Evolutionary conservation across 1,139 yeast species (phyloP).

Genomic region (Yamadazyma jaroonii): DNA sequence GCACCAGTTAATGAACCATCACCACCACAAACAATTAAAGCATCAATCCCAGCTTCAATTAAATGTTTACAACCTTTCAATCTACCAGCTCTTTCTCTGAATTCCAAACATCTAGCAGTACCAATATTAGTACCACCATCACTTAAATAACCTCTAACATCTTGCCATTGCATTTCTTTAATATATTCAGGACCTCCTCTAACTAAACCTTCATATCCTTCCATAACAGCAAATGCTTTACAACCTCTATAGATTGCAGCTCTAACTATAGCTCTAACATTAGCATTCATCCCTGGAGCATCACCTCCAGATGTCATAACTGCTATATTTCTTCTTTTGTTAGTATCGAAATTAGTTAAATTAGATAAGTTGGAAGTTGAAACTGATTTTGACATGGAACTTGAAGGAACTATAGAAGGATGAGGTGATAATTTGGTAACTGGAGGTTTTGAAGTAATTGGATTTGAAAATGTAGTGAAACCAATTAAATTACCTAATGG

Average conservation of each 20-base stretch:
- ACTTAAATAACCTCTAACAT: conserved; percentile 87
- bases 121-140: conserved; percentile 96
- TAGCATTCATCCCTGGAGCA: conserved; percentile 98
- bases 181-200: conserved; percentile 67
- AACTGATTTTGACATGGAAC: conserved; percentile 15
- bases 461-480: conserved; percentile 57
- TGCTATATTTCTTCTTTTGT: conserved; percentile 61
- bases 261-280: conserved; percentile 90
- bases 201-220: conserved; percentile 93
- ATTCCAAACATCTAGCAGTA: conserved; percentile 88
- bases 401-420: conserved; percentile 11
- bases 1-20: conserved; percentile 99
- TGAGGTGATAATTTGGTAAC: conserved; percentile 18
- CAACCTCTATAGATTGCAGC: conserved; percentile 88
- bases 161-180: conserved; percentile 86
- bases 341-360: neutral
- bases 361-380: conserved; percentile 12
- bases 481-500: conserved; percentile 70
- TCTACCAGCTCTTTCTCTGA: conserved; percentile 83
- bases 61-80: conserved; percentile 78
- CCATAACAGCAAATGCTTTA: conserved; percentile 90
- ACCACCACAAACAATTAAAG: conserved; percentile 97
- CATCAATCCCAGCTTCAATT: conserved; percentile 88
- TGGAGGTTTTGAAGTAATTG: conserved; percentile 53
- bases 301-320: conserved; percentile 99